Evolutionary conservation across 371 early-diverging fungal genomes (phyloP), one percentile per base, ranked within the genome.

Genomic region (Mucor velutinosus): DNA sequence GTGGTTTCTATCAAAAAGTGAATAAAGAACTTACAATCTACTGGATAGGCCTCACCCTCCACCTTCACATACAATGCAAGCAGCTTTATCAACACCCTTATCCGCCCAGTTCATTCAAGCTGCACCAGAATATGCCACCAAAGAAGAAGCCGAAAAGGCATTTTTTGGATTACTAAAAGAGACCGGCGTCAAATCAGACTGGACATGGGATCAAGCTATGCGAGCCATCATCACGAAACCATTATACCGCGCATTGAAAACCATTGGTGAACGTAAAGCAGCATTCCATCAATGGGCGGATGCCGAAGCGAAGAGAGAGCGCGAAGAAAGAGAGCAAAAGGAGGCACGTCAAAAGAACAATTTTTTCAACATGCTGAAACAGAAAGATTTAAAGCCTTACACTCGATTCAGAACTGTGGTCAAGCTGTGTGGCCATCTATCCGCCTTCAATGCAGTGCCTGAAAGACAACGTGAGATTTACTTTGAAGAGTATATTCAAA

Each of bases 121-220:
- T 27, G 32, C 59, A 11, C 72, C 72, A 8, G 89, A 91, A 58
- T 93, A 91, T 72, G 70, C 83, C 4, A 89, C 93, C 0, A 87
- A 84, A 49, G 94, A 95, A 70, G 94, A 94, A 37, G 96, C 97
- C 1, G 93, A 94, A 64, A 82, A 82, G 19, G 95, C 94, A 0
- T 97, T 95, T 76, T 81, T 79, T 57, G 76, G 85, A 11, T 62
- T 96, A 67, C 81, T 97, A 8, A 84, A 81, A 43, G 89, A 90
- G 62, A 87, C 90, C 15, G 89, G 89, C 19, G 94, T 95, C 0
- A 85, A 85, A 53, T 75, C 91, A 15, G 84, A 88, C 37, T 96
- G 95, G 95, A 90, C 90, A 4, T 97, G 97, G 96, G 96, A 96
- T 62, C 90, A 94, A 65, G 91, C 95, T 7, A 92, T 96, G 90